Evolutionary conservation across 495 filamentous ascomycete genomes (phyloP), one percentile per base, ranked within the genome.

Genomic region (Penicillium robsamsonii): DNA sequence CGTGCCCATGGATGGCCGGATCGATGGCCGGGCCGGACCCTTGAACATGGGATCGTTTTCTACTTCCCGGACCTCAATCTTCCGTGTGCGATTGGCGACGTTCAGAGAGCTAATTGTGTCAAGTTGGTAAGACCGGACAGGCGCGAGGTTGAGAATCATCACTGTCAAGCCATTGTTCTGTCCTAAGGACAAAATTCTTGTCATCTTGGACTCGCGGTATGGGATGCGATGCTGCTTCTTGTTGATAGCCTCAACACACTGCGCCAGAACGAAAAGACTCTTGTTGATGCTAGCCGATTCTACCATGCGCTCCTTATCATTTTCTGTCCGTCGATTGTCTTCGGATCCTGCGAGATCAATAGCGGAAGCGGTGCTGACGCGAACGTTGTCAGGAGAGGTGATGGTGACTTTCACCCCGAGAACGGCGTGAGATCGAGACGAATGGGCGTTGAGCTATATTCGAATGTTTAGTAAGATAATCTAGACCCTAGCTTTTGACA

Each of bases 231-330:
- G 81, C 49, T 87, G 83, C 65, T 89, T 88, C 64, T 84, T 86
- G 55, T 80, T 83, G 60, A 98, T 98, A 13, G 94, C 94, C 72
- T 98, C 94, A 43, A 97, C 91, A 64, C 94, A 98, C 68, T 97
- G 92, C 22, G 91, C 91, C 29, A 98, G 76, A 30, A 96, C 92
- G 62, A 98, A 98, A 11, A 98, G 79, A 58, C 87, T 92, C 75
- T 97, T 98, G 79, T 98, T 98, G 77, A 98, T 98, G 67, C 91
- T 95, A 2, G 92, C 91, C n/a, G 91, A 96, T 70, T 98, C 94
- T 2, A 95, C 81, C 77, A 98, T 81, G 13, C 94, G 79, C 65
- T 96, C 91, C 72, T 94, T 95, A 58, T 87, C 90, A 72, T 98
- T 98, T 33, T 96, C 92, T 0, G 94, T 98, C 33, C 94, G 74